phyloP scores from a whole-genome alignment of 2,329 filamentous ascomycete genomes.

The Intubia oerlemansii region DNA sequence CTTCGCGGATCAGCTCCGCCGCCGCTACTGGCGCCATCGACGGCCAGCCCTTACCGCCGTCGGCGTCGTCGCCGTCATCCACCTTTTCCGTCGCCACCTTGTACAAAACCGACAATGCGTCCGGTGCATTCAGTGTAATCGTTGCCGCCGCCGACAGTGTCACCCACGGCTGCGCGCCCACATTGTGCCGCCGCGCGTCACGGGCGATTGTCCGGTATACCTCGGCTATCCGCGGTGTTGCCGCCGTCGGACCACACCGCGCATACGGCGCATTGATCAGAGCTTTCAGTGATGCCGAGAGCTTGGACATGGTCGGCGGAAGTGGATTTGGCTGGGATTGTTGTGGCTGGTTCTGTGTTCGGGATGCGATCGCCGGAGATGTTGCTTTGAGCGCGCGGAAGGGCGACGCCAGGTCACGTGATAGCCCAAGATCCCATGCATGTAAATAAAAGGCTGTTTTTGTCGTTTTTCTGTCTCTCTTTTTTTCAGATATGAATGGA shows the following conservation, averaged over 20 bases:
- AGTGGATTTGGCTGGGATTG: too few relatives aligned
- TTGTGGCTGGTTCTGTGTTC: too few relatives aligned
- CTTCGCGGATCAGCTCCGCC: constrained; percentile 54
- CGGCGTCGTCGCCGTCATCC: too few relatives aligned
- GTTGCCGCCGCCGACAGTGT: constrained; percentile 54
- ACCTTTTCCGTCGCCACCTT: too few relatives aligned
- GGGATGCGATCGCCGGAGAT: too few relatives aligned
- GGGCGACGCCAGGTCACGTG: too few relatives aligned
- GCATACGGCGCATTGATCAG: constrained; percentile 43
- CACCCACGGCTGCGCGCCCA: constrained; percentile 44
- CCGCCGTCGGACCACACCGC: constrained; percentile 40
- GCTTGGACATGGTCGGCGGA: too few relatives aligned
- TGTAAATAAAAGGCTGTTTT: too few relatives aligned
- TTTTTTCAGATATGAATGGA: too few relatives aligned
- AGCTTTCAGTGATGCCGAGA: not conserved
- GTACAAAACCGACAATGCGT: constrained; percentile 45
- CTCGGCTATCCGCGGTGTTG: constrained; percentile 38
- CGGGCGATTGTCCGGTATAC: constrained; percentile 43
- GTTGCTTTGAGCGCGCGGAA: too few relatives aligned
- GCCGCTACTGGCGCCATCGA: constrained; percentile 17
- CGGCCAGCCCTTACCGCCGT: constrained; percentile 4
- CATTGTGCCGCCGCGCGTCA: constrained; percentile 37
- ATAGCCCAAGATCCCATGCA: too few relatives aligned
- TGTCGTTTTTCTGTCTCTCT: too few relatives aligned
- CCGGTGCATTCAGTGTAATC: constrained; percentile 71